Percentiles rank a stretch among this genome's conserved stretches.
These are phyloP conservation scores for Lactifluus subvellereus DNA, from an alignment of 768 basidiomycete genomes.

Conservation along the genomic window DNA sequence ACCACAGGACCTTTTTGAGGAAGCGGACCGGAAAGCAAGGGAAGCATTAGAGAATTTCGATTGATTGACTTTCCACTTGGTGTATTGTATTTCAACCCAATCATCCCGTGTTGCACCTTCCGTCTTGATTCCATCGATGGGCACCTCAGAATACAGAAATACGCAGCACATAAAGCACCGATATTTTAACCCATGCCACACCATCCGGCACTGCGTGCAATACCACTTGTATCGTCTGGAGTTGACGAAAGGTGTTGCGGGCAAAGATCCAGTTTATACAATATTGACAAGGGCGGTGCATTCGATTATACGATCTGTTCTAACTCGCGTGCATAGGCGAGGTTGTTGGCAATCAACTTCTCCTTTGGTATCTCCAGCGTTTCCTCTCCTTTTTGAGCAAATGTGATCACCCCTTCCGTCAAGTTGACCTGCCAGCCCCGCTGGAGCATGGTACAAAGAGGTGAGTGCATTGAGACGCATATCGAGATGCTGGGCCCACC, in stretches of 20 bases:
- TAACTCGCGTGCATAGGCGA: conserved; percentile 79
- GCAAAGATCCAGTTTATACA: conserved; percentile 28
- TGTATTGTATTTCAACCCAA: conserved; percentile 28
- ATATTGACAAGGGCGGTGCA: background rate
- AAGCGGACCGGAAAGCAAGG: conserved; percentile 86
- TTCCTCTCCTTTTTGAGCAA: conserved; percentile 77
- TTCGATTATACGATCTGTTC: conserved; percentile 76
- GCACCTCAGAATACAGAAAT: background rate
- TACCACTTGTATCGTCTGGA: background rate
- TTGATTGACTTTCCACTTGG: conserved; percentile 29
- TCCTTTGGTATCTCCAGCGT: conserved; percentile 80
- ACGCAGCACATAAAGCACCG: background rate
- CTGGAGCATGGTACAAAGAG: conserved; percentile 35
- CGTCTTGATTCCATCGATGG: background rate
- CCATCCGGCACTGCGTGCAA: background rate
- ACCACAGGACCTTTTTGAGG: conserved; percentile 75
- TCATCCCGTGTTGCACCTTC: background rate
- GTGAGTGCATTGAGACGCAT: background rate
- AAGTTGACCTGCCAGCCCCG: conserved; percentile 83
- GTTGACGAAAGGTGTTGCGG: background rate
- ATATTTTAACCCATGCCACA: background rate
- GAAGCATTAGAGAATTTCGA: conserved; percentile 71
- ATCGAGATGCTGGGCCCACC: conserved; percentile 39
- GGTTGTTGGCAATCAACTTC: conserved; percentile 70
- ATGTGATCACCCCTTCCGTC: conserved; percentile 60